Conservation (phyloP, 225 moss, liverwort and hornwort species). For the Rhytidiadelphus loreus region DNA sequence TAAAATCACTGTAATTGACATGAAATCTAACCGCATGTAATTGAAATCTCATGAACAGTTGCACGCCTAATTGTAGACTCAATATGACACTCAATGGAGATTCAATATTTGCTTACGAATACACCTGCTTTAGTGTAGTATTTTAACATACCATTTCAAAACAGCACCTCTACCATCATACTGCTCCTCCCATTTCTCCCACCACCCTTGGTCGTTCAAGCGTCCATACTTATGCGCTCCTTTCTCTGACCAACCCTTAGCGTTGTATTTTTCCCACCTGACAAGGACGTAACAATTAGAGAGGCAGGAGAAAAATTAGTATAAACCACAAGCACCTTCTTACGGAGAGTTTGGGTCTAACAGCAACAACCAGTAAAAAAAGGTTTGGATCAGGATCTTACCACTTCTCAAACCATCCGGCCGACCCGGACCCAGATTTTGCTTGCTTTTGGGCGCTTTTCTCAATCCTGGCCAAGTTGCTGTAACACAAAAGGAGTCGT, state of each 20-base stretch:
- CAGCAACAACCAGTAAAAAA: background rate
- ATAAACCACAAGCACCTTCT: background rate
- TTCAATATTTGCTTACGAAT: background rate
- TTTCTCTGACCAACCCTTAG: constrained; percentile 98
- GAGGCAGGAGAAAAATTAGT: background rate
- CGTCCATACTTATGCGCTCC: constrained; percentile 96
- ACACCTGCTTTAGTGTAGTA: background rate
- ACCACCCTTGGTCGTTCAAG: constrained; percentile 97
- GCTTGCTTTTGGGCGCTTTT: constrained; percentile 98
- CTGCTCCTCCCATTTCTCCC: constrained; percentile 99
- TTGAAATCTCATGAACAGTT: background rate
- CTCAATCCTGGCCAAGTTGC: constrained; percentile 96
- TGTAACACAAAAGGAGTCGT: background rate
- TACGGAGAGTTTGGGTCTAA: background rate
- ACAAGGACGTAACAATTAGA: background rate
- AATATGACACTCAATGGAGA: background rate
- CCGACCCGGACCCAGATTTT: constrained; percentile 86
- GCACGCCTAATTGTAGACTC: background rate
- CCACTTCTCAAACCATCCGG: constrained; percentile 99
- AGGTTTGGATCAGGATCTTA: background rate
- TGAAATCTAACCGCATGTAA: background rate
- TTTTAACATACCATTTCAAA: constrained; percentile 64
- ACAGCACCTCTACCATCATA: constrained; percentile 94
- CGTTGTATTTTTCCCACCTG: constrained; percentile 99
- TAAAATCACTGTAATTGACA: background rate